Evolutionary conservation across 768 basidiomycete species (phyloP), one percentile per base, ranked within the genome.

Genomic region (Russula vinacea): DNA sequence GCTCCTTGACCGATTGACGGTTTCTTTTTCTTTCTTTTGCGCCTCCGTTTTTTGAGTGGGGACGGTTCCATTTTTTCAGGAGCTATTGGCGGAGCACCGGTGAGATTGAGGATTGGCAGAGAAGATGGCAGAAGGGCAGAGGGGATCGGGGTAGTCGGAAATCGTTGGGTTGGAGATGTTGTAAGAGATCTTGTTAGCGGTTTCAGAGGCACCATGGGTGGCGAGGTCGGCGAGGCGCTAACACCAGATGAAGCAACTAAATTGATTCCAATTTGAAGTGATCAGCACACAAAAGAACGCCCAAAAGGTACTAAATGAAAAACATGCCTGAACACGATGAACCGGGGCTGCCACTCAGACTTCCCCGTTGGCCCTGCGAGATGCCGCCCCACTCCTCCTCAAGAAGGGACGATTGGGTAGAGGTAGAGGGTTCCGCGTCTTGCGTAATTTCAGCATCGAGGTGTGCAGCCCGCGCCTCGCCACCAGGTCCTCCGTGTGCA

Each of bases 401-500:
- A 50, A 19, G 35, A 1, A 6, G 26, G 10, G 55, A 33, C 8
- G 40, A 56, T 16, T 24, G 22, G 16, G 45, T 42, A 8, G 52
- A 35, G 10, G 29, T 42, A 8, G 52, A 35, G 10, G 29, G 13
- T 26, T 24, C 52, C 32, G 45, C 19, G 19, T 45, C 10, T 32
- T 29, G 61, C 14, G 10, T 19, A 24, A 33, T n/a, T 0, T 44
- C 33, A 8, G 32, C 7, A 13, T 26, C 16, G n/a, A 32, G 26
- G 13, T 19, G 22, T 1, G 17, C 37, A 54, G 53, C 16, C 33
- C 1, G 29, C 22, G 16, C 24, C 11, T 55, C 52, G 6, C 62
- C 47, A 53, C 44, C 33, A 17, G 73, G 69, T 62, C 72, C 49
- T 58, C 58, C 62, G 39, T 66, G 56, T 29, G 22, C 58, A 58